These are phyloP conservation scores for Debaryomyces fabryi DNA, from an alignment of 1,139 yeast species.

Conservation along the genomic window DNA sequence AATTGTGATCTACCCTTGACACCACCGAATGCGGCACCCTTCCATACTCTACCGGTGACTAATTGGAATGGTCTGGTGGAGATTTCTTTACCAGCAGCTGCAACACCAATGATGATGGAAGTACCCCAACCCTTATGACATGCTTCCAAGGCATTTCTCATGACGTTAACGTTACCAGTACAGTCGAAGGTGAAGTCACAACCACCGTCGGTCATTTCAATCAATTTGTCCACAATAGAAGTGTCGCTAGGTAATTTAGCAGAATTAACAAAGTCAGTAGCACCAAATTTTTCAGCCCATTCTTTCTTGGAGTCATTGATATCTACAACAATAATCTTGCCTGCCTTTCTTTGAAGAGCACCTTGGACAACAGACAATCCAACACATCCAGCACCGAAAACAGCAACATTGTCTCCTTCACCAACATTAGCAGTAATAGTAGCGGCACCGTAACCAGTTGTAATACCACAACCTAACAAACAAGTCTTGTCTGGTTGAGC, in stretches of 20 bases:
- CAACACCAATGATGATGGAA: slow-evolving; percentile 93
- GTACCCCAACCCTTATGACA: slow-evolving; percentile 99
- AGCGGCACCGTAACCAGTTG: slow-evolving; percentile 99
- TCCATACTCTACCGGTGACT: slow-evolving; percentile 98
- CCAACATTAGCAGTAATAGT: slow-evolving; percentile 90
- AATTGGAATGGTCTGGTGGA: slow-evolving; percentile 97
- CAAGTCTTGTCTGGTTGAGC: slow-evolving; percentile 89
- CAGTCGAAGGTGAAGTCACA: slow-evolving; percentile 95
- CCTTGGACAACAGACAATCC: slow-evolving; percentile 97
- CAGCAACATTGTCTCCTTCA: slow-evolving; percentile 91
- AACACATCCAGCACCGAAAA: slow-evolving; percentile 97
- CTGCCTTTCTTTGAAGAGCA: slow-evolving; percentile 80
- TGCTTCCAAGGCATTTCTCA: slow-evolving; percentile 95
- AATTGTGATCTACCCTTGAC: slow-evolving; percentile 96
- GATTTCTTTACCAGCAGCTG: slow-evolving; percentile 97
- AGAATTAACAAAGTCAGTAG: slow-evolving; percentile 93
- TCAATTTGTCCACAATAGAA: slow-evolving; percentile 78
- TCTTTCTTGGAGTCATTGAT: slow-evolving; percentile 79
- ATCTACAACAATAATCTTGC: slow-evolving; percentile 83
- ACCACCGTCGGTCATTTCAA: slow-evolving; percentile 95
- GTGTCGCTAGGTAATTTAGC: slow-evolving; percentile 69
- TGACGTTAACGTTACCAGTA: slow-evolving; percentile 93
- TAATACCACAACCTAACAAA: slow-evolving; percentile 95
- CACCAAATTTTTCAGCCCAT: slow-evolving; percentile 91
- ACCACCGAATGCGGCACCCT: slow-evolving; percentile 98